Base-by-base conservation (phyloP, 2,329 filamentous ascomycete species). In the Venturia carpophila region DNA sequence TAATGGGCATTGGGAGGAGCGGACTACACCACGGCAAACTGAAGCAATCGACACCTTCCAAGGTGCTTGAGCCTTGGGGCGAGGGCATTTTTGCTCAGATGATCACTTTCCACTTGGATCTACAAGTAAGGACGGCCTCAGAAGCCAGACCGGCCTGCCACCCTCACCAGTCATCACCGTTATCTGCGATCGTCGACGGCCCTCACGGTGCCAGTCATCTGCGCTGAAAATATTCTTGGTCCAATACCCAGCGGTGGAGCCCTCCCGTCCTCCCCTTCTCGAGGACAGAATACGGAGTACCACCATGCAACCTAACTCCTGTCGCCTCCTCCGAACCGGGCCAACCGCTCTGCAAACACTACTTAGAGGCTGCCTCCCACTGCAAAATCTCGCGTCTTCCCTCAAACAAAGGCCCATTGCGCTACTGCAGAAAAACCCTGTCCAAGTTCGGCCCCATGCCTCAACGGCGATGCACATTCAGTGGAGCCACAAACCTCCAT, bases 391-490 rank as follows among this genome's bases (percentile, higher is more conserved):
- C 49, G 27, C 49, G 24, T 56, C n/a, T 24, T 19, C 17, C 45
- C 45, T 47, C 45, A 47, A 24, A 21, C n/a, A 15, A 47, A 41
- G 45, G 45, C 10, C 24, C 49, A 34, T 34, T 10, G 49, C 49
- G 49, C 30, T 56, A 56, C 27, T 58, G 27, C 52, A 58, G 19
- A 7, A n/a, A 58, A 34, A n/a, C 30, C 52, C 24, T 58, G 52
- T 58, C 17, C 52, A 58, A n/a, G 52, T 19, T 27, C 30, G 30
- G 52, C 27, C 52, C 52, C 52, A 58, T 58, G 52, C 52, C 3
- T 11, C 52, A 58, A 58, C 52, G 52, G 52, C 52, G 30, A 56
- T 56, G 52, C 52, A 37, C 52, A 49, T 27, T 49, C 47, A n/a
- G 52, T 37, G 52, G 49, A 19, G 13, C 52, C 30, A 56, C 47